Base-by-base conservation (phyloP, 2,329 filamentous ascomycete species). In the Botrytis medusae region DNA sequence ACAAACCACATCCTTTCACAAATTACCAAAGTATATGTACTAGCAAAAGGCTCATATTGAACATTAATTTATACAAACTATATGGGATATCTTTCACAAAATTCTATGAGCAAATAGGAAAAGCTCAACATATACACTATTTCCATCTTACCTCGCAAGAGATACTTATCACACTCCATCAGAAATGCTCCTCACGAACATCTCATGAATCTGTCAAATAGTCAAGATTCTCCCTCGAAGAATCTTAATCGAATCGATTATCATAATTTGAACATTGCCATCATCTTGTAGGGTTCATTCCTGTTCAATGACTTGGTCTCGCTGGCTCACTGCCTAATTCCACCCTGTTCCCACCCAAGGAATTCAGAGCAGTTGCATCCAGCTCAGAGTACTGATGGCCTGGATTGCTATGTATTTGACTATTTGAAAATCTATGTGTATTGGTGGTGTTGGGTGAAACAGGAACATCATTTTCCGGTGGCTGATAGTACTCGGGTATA, bases 381-480 rank as follows among this genome's bases (percentile, higher is more conserved):
- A 68, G 8, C 40, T 57, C 65, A 40, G 65, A 42, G 48, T 57
- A 57, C 34, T 25, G 65, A 32, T 68, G n/a, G 34, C 34, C 65
- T 8, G 46, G 25, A 68, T 57, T 34, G 37, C 48, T 29, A 57
- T 68, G 32, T 40, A 22, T 22, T 32, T 68, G 34, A n/a, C 40
- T 48, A 42, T 42, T 29, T 12, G 34, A 57, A 42, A 16, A 16
- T 29, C 46, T 32, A 2, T 68, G 48, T 29, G 48, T 16, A 20
- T 54, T 46, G 4, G 6, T 46, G 4, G 6, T 22, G 12, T 20
- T 20, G 20, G 63, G 63, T 32, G 63, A 67, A 12, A 51, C 14
- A n/a, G 44, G 32, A 37, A 18, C 32, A 54, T 67, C 44, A 29
- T 67, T 32, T 12, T 51, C 51, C 14, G 44, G 44, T 40, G 46